Evolutionary conservation across 371 early-diverging fungal genomes (phyloP).

Genomic region (Mortierella sp.): DNA sequence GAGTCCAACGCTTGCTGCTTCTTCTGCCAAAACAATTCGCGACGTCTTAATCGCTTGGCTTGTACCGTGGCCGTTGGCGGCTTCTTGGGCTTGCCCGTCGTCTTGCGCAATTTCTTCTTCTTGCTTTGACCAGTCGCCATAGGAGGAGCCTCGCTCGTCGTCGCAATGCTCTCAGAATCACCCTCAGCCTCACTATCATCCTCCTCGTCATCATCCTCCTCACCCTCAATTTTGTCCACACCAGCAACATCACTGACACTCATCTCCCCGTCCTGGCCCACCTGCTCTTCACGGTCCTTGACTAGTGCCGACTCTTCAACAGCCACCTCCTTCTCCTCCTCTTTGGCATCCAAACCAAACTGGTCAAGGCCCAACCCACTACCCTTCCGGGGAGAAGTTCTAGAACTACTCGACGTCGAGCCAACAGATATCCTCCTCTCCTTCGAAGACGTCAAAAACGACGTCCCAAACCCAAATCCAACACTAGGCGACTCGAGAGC

Average conservation of each 20-base stretch:
- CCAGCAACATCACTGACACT: not conserved
- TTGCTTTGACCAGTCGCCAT: not conserved
- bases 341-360: not conserved
- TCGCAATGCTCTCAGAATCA: not conserved
- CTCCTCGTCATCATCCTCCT: not conserved
- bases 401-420: not conserved
- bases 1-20: not conserved
- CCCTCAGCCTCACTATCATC: not conserved
- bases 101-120: not conserved
- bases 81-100: not conserved
- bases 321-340: not conserved
- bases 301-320: not conserved
- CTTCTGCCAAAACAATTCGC: slow-evolving; percentile 10
- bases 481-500: slow-evolving; percentile 17
- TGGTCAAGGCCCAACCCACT: not conserved
- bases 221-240: not conserved
- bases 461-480: slow-evolving; percentile 43
- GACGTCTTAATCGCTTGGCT: not conserved
- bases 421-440: slow-evolving; percentile 14
- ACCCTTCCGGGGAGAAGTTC: not conserved
- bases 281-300: not conserved
- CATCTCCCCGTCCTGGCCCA: slow-evolving; percentile 2
- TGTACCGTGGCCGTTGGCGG: not conserved
- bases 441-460: slow-evolving; percentile 22
- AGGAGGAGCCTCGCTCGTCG: not conserved